Percentiles rank a stretch among this genome's conserved stretches.
Conservation (phyloP, 371 early-diverging fungal species). For the Batkoa obscura region DNA sequence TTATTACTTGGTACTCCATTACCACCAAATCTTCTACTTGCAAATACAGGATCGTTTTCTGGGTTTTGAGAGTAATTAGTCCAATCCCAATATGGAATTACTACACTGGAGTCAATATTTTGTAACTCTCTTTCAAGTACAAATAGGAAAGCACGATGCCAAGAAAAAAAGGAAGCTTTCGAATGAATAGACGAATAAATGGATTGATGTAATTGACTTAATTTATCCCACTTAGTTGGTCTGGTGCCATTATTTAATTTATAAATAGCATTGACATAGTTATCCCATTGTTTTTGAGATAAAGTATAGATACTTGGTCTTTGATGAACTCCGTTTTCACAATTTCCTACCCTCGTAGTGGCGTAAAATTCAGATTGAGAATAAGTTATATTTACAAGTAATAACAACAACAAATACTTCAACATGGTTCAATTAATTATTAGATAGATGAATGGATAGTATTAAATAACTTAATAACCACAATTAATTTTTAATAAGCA, state of each 20-base stretch:
- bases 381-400: too few relatives aligned
- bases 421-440: too few relatives aligned
- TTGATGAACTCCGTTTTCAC: neutral
- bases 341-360: too few relatives aligned
- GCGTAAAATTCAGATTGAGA: too few relatives aligned
- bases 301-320: neutral
- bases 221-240: neutral
- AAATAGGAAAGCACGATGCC: constrained; percentile 5
- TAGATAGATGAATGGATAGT: too few relatives aligned
- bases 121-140: neutral
- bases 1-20: neutral
- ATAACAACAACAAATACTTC: too few relatives aligned
- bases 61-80: neutral
- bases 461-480: too few relatives aligned
- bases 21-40: neutral
- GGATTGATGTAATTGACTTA: neutral
- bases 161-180: constrained; percentile 1
- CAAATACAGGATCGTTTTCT: neutral
- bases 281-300: neutral
- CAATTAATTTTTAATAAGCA: too few relatives aligned
- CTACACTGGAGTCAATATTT: neutral
- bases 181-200: neutral
- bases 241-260: neutral
- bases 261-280: neutral
- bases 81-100: constrained; percentile 6